Conservation (phyloP, 2,329 filamentous ascomycete genomes). For the Rugonectria rugulosa region DNA sequence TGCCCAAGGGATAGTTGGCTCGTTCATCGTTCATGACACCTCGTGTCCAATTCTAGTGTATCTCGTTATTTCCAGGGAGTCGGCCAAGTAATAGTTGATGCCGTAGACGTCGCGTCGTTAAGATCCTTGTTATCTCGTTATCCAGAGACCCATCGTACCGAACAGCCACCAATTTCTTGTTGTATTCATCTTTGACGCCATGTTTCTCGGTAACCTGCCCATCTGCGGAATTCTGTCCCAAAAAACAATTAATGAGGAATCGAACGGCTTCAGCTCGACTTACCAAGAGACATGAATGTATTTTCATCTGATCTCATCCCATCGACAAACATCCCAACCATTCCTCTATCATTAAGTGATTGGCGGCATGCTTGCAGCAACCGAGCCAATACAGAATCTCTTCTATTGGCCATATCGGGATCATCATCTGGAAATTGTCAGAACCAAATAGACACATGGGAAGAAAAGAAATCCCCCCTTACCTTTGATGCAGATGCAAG, state of each 20-base stretch:
- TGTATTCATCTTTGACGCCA: constrained; percentile 53
- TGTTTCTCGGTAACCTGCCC: constrained; percentile 64
- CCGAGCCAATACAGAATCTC: constrained; percentile 60
- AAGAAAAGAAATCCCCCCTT: no score
- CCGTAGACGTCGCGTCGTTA: background rate
- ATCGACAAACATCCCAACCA: constrained; percentile 64
- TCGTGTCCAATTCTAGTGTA: no score
- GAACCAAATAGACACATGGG: no score
- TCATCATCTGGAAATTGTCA: constrained; percentile 50
- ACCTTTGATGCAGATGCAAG: constrained; percentile 68
- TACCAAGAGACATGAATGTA: constrained; percentile 61
- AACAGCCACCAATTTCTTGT: constrained; percentile 9
- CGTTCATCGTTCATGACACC: no score
- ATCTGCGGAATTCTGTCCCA: constrained; percentile 65
- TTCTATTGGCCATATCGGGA: constrained; percentile 50
- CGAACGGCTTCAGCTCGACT: constrained; percentile 28
- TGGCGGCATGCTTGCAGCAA: constrained; percentile 61
- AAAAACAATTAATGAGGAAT: constrained; percentile 16
- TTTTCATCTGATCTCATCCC: constrained; percentile 59
- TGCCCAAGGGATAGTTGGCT: no score
- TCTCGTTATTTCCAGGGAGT: no score
- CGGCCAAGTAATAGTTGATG: background rate
- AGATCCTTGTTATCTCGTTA: constrained; percentile 3
- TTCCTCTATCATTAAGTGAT: constrained; percentile 56
- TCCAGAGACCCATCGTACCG: background rate